Conservation (phyloP, 495 filamentous ascomycete species). For the Annulohypoxylon bovei region DNA sequence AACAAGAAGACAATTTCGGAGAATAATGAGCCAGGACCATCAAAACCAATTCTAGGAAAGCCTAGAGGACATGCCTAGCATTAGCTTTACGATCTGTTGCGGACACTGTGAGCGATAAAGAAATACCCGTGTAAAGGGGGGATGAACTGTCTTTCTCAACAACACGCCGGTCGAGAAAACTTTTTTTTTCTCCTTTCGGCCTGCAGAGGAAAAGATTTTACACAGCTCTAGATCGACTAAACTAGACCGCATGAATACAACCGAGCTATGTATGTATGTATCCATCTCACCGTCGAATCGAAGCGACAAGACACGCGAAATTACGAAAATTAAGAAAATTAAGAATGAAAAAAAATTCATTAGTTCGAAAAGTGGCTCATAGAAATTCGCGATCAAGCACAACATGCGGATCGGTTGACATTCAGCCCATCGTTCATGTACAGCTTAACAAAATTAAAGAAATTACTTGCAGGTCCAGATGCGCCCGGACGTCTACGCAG, state of each 20-base stretch:
- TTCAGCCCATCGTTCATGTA: conserved; percentile 42
- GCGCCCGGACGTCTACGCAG: conserved; percentile 35
- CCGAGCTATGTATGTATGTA: too few relatives aligned
- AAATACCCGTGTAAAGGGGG: conserved; percentile 8
- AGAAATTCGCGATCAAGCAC: conserved; percentile 22
- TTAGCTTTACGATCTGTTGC: neutral
- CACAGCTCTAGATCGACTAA: conserved; percentile 15
- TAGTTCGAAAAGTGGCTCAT: conserved; percentile 32
- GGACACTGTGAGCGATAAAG: conserved; percentile 13
- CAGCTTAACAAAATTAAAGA: conserved; percentile 32
- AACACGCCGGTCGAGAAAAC: conserved; percentile 22
- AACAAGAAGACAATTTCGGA: neutral
- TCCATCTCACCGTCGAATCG: conserved; percentile 16
- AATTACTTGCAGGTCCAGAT: conserved; percentile 46
- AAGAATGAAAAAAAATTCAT: conserved; percentile 9
- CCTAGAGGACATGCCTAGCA: neutral
- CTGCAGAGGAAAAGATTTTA: conserved; percentile 31
- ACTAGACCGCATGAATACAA: conserved; percentile 20
- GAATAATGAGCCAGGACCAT: too few relatives aligned
- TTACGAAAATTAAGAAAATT: conserved; percentile 21
- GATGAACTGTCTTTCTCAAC: conserved; percentile 11
- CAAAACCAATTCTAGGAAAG: too few relatives aligned
- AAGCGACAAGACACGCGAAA: conserved; percentile 25
- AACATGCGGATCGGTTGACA: conserved; percentile 32
- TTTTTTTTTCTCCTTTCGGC: conserved; percentile 18